phyloP scores from a whole-genome alignment of 139 green algal genomes.

The Chlorella sp. region DNA sequence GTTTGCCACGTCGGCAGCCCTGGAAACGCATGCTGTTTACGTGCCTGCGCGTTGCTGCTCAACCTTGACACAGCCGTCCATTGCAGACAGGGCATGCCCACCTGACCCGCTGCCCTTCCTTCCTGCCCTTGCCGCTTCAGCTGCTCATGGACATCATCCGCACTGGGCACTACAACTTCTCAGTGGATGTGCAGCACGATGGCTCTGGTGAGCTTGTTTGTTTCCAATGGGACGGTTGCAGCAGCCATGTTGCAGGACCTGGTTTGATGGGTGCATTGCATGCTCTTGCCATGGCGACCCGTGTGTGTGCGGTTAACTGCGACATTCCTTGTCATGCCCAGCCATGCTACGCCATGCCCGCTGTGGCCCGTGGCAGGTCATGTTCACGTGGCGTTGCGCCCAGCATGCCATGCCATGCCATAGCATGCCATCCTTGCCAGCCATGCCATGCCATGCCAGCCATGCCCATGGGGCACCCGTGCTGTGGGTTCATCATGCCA shows the following conservation, averaged over 20 bases:
- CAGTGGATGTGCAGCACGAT: conserved; percentile 22
- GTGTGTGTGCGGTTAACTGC: not conserved
- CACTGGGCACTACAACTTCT: conserved; percentile 19
- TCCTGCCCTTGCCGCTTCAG: not conserved
- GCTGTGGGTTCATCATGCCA: too few species aligned
- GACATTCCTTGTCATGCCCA: not conserved
- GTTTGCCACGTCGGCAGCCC: too few species aligned
- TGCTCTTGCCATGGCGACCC: not conserved
- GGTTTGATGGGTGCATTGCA: not conserved
- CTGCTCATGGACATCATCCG: conserved; percentile 23
- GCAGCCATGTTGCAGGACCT: not conserved
- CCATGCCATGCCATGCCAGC: too few species aligned
- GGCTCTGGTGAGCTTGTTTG: conserved; percentile 18
- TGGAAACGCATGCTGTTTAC: not conserved
- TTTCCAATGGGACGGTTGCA: not conserved
- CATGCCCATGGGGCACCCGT: too few species aligned
- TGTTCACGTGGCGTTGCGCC: too few species aligned
- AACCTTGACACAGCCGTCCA: not conserved
- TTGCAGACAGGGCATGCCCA: not conserved
- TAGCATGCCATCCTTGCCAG: too few species aligned
- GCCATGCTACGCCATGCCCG: not conserved
- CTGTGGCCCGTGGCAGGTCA: not conserved
- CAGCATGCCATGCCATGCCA: too few species aligned
- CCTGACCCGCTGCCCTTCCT: not conserved
- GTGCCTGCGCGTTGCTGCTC: not conserved